Evolutionary conservation across 2,329 filamentous ascomycete species (phyloP).

Genomic region (Curvularia sp.): DNA sequence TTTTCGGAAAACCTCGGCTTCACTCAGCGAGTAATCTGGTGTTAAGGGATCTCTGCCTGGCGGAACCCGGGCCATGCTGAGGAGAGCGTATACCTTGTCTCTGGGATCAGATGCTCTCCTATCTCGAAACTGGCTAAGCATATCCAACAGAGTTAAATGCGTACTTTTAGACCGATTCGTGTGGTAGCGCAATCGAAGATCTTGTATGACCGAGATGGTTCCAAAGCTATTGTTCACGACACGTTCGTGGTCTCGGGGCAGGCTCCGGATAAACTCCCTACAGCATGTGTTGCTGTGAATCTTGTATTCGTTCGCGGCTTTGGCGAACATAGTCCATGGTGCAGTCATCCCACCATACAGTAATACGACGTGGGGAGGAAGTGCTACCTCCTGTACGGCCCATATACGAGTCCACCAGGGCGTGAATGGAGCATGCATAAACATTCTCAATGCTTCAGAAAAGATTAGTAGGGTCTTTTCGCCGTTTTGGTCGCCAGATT

Average conservation of each 20-base stretch:
- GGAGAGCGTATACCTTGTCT: not conserved
- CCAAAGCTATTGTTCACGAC: not conserved
- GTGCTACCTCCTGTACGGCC: constrained; percentile 25
- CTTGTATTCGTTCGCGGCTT: not conserved
- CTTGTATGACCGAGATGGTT: not conserved
- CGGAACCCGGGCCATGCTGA: constrained; percentile 5
- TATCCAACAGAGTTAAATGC: constrained; percentile 11
- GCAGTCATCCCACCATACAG: constrained; percentile 4
- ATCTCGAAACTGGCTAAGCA: not conserved
- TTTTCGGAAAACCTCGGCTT: not conserved
- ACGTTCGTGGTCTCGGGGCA: constrained; percentile 13
- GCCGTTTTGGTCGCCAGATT: too few species aligned
- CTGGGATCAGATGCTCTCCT: not conserved
- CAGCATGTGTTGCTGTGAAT: not conserved
- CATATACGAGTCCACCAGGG: constrained; percentile 29
- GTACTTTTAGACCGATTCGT: not conserved
- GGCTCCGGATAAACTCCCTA: not conserved
- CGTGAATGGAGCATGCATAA: constrained; percentile 25
- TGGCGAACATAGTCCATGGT: constrained; percentile 1
- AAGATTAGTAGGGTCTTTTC: not conserved
- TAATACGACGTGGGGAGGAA: constrained; percentile 16
- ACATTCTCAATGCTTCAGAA: constrained; percentile 17
- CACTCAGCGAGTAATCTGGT: constrained; percentile 8
- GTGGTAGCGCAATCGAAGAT: not conserved
- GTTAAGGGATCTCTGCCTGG: not conserved